Percentiles rank a stretch among this genome's conserved stretches.
These are phyloP conservation scores for Kalanchoe fedtschenkoi DNA, from an alignment of 164 flowering plant species.

Conservation along the genomic window DNA sequence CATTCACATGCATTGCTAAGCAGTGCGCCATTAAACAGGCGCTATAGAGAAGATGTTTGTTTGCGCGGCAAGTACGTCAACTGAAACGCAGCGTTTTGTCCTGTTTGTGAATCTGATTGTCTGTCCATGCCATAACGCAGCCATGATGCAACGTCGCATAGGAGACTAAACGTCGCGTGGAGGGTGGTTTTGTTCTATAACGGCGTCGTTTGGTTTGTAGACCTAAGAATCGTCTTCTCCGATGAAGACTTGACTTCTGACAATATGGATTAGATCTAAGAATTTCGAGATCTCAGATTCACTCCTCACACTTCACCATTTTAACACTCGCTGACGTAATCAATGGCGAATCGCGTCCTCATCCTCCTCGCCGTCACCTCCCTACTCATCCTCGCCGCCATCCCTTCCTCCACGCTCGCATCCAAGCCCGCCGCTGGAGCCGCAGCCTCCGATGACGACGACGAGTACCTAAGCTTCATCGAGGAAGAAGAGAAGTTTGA, in stretches of 20 bases:
- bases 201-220: too few species aligned
- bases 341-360: not conserved
- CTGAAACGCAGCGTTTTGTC: too few species aligned
- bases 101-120: too few species aligned
- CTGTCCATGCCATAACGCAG: too few species aligned
- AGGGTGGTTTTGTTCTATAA: not conserved
- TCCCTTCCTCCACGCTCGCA: not conserved
- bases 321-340: not conserved
- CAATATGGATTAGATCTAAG: not conserved
- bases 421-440: slow-evolving; percentile 12
- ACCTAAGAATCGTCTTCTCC: too few species aligned
- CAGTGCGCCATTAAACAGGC: too few species aligned
- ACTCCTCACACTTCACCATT: slow-evolving; percentile 2
- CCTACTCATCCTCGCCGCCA: not conserved
- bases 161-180: not conserved
- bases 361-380: not conserved
- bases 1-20: too few species aligned
- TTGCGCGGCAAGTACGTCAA: too few species aligned
- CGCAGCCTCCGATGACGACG: slow-evolving; percentile 34
- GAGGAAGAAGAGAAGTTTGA: slow-evolving; percentile 28
- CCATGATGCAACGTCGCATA: too few species aligned
- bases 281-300: not conserved
- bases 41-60: too few species aligned
- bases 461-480: slow-evolving; percentile 66
- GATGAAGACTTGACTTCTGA: not conserved